phyloP scores from a whole-genome alignment of 805 yeast species.

The Ogataea ganodermae region DNA sequence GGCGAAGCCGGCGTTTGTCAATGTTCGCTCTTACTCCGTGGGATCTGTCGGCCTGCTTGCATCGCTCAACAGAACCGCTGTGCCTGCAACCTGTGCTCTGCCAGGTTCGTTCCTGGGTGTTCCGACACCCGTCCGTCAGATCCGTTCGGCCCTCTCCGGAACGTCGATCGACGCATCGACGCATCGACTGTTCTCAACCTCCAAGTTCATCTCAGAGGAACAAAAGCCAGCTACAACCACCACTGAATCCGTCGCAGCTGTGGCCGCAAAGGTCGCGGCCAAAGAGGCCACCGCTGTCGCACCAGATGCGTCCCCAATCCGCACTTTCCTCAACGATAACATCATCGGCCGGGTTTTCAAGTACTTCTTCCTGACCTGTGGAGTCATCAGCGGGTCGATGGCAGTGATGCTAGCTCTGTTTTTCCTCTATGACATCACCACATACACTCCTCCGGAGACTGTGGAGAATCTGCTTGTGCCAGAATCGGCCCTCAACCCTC shows the following conservation, averaged over 20 bases:
- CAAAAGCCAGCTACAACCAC: neutral
- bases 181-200: conserved; percentile 1
- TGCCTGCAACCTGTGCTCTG: neutral
- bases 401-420: conserved; percentile 46
- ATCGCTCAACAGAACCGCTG: neutral
- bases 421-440: conserved; percentile 66
- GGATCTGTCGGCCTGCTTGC: neutral
- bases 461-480: conserved; percentile 52
- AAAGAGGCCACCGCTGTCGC: neutral
- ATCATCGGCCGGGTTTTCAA: conserved; percentile 37
- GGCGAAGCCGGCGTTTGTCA: neutral
- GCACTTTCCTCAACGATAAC: conserved; percentile 25
- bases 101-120: neutral
- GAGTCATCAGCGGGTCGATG: conserved; percentile 46
- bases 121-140: neutral
- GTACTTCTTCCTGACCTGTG: conserved; percentile 40
- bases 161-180: conserved; percentile 7
- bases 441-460: conserved; percentile 49
- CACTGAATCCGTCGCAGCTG: neutral
- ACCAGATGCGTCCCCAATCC: neutral
- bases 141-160: neutral
- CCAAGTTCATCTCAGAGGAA: neutral
- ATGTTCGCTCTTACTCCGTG: neutral
- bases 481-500: conserved; percentile 53
- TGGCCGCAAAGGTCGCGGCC: neutral